Evolutionary conservation across 2,329 filamentous ascomycete species (phyloP).

Genomic region (Bimuria novae-zelandiae): DNA sequence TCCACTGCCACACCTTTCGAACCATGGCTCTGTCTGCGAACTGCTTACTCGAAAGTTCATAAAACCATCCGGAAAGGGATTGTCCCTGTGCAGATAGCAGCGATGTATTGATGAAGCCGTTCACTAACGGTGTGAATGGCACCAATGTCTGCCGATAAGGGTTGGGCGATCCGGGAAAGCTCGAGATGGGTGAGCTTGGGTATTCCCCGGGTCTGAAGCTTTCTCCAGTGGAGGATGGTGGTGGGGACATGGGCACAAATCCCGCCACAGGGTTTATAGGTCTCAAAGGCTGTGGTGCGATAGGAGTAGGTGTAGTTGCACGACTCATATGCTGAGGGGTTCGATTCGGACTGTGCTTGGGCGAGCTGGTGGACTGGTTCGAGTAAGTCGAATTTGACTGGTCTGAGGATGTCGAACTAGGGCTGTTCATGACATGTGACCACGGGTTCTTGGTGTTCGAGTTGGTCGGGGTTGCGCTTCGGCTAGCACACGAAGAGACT

Average conservation of each 20-base stretch:
- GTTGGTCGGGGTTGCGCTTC: slow-evolving; percentile 43
- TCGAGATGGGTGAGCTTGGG: slow-evolving; percentile 31
- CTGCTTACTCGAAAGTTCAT: slow-evolving; percentile 42
- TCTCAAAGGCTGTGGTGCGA: slow-evolving; percentile 44
- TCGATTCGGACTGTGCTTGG: slow-evolving; percentile 41
- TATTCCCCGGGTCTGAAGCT: slow-evolving; percentile 35
- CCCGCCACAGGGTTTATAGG: slow-evolving; percentile 39
- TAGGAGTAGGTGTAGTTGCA: slow-evolving; percentile 43
- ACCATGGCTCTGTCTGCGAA: slow-evolving; percentile 40
- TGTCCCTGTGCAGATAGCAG: slow-evolving; percentile 43
- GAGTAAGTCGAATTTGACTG: slow-evolving; percentile 37
- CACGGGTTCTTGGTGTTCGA: slow-evolving; percentile 46
- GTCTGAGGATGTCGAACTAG: slow-evolving; percentile 34
- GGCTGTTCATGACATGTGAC: slow-evolving; percentile 42
- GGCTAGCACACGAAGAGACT: slow-evolving; percentile 44
- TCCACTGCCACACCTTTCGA: slow-evolving; percentile 48
- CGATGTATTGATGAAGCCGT: slow-evolving; percentile 44
- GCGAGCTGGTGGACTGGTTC: slow-evolving; percentile 36
- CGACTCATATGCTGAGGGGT: slow-evolving; percentile 47
- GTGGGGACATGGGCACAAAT: slow-evolving; percentile 42
- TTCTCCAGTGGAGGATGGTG: slow-evolving; percentile 35
- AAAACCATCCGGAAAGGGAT: slow-evolving; percentile 44
- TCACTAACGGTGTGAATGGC: slow-evolving; percentile 37
- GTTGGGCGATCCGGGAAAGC: slow-evolving; percentile 39
- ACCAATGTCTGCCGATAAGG: slow-evolving; percentile 39